Evolutionary conservation across 768 basidiomycete species (phyloP), one percentile per base, ranked within the genome.

Genomic region (Trametes sanguinea): DNA sequence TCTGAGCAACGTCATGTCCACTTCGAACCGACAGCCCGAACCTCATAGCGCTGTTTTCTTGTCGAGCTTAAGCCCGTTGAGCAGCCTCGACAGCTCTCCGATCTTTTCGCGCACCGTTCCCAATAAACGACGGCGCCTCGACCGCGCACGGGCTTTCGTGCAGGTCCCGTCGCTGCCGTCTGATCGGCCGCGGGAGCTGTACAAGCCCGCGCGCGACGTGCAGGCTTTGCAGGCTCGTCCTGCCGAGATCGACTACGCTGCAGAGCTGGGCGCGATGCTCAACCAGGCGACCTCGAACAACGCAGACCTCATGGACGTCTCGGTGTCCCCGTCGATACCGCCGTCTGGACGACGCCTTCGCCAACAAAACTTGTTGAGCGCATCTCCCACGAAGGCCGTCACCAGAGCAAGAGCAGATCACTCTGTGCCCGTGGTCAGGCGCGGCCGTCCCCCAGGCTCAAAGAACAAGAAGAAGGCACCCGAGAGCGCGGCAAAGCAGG

Each of bases 161-260:
- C 17, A 45, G 13, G 33, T 62, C 17, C 61, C 61, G 6, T 47
- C 54, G 3, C 42, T 62, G 17, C 61, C 60, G 6, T 11, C 32
- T 4, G 10, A 14, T 7, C 40, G 50, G 10, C 42, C 40, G n/a
- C 40, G 54, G 16, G 40, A 42, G 7, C 16, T 8, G 1, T 62
- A 62, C 27, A 22, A 4, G 32, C 54, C 14, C 5, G 61, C 61
- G 11, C 11, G 48, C 0, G 40, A 43, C 2, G 48, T 62, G 10
- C 54, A 48, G 1, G n/a, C 11, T 3, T n/a, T 56, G 42, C 48
- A 56, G 16, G 48, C 51, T 6, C 39, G 29, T 2, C 6, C 50
- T 4, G 22, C 30, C 7, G 54, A 45, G 6, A 10, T 1, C 0
- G 54, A 62, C 43, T 51, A 56, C 32, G 61, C 54, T 5, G 42